These are phyloP conservation scores for Aspergillus nanangensis DNA, from an alignment of 495 filamentous ascomycete genomes.

Conservation along the genomic window DNA sequence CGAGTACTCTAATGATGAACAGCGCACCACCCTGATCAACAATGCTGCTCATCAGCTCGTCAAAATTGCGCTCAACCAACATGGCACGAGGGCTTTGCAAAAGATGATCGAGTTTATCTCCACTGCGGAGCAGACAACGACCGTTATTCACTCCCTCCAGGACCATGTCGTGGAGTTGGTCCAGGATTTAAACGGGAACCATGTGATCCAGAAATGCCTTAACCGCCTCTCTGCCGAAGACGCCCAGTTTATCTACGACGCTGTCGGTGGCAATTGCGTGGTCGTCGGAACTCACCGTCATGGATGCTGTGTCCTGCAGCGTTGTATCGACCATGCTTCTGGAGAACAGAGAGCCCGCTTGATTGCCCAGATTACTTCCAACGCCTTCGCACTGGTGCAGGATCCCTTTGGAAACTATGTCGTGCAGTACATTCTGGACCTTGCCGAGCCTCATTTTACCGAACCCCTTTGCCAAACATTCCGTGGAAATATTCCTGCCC, in stretches of 20 bases:
- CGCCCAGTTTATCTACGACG: constrained; percentile 93
- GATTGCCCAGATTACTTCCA: constrained; percentile 75
- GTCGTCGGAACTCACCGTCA: constrained; percentile 95
- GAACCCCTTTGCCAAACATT: constrained; percentile 79
- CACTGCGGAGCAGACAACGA: constrained; percentile 69
- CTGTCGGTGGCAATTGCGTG: constrained; percentile 80
- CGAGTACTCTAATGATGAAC: constrained; percentile 87
- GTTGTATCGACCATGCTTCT: constrained; percentile 95
- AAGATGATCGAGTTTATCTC: constrained; percentile 99
- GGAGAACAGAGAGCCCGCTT: constrained; percentile 83
- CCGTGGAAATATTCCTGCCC: constrained; percentile 60
- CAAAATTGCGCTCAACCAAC: constrained; percentile 89
- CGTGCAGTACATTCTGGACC: constrained; percentile 95
- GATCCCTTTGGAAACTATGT: constrained; percentile 99
- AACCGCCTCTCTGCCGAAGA: constrained; percentile 81
- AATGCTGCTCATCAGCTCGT: constrained; percentile 83
- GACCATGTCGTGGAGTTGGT: constrained; percentile 85
- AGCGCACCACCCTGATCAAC: constrained; percentile 86
- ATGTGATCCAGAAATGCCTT: constrained; percentile 98
- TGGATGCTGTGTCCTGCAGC: constrained; percentile 95
- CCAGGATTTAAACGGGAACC: constrained; percentile 95
- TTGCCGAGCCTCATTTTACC: constrained; percentile 77
- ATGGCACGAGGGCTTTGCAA: constrained; percentile 92
- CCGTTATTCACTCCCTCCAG: constrained; percentile 74
- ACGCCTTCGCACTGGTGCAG: constrained; percentile 79